phyloP scores from a whole-genome alignment of 2,329 filamentous ascomycete genomes.

The Fusarium sp. region DNA sequence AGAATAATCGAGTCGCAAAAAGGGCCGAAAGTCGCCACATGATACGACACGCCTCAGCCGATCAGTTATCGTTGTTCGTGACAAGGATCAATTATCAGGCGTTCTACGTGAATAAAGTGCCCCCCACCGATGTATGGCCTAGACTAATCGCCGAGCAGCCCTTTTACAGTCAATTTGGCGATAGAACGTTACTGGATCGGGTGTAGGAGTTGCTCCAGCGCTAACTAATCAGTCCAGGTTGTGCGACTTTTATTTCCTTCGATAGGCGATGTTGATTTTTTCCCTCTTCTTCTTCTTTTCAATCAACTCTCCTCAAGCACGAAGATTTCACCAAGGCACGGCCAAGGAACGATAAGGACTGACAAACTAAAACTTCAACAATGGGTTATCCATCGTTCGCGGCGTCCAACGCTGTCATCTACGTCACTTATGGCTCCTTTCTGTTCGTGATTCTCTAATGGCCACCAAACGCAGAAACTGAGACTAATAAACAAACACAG shows the following conservation, averaged over 20 bases:
- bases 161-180: constrained; percentile 26
- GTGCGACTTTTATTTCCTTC: constrained; percentile 23
- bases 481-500: constrained; percentile 34
- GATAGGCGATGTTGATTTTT: constrained; percentile 9
- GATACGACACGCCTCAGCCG: constrained; percentile 12
- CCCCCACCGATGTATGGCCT: constrained; percentile 25
- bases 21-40: constrained; percentile 27
- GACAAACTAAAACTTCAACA: neutral
- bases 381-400: constrained; percentile 81
- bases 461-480: neutral
- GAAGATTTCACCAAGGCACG: neutral
- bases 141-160: constrained; percentile 12
- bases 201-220: constrained; percentile 21
- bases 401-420: constrained; percentile 87
- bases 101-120: constrained; percentile 17
- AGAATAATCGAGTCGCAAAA: neutral
- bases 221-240: constrained; percentile 14
- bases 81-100: constrained; percentile 14
- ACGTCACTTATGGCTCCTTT: constrained; percentile 80
- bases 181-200: constrained; percentile 29
- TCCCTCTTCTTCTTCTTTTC: constrained; percentile 1
- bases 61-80: constrained; percentile 13
- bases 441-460: constrained; percentile 64
- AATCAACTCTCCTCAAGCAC: neutral
- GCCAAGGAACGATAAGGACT: neutral